phyloP scores from a whole-genome alignment of 2,329 filamentous ascomycete genomes.

The Cryphonectria naterciae region DNA sequence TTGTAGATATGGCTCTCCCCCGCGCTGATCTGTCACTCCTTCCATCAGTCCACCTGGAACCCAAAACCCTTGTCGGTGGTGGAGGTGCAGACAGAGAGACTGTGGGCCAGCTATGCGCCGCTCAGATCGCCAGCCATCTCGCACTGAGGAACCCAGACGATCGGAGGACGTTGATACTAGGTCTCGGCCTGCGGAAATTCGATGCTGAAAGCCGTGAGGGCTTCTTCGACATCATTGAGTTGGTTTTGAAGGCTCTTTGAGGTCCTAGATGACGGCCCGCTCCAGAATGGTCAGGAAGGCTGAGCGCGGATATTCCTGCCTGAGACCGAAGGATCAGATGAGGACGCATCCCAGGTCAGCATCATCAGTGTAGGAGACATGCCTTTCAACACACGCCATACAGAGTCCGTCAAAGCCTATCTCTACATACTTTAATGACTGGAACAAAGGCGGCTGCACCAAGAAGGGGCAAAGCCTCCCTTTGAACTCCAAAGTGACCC shows the following conservation, averaged over 20 bases:
- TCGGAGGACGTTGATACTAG: conserved; percentile 63
- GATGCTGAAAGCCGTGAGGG: conserved; percentile 54
- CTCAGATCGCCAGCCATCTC: conserved; percentile 84
- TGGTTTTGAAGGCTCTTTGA: conserved; percentile 62
- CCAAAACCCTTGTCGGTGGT: conserved; percentile 84
- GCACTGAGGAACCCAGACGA: conserved; percentile 70
- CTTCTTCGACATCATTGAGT: conserved; percentile 68
- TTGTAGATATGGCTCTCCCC: conserved; percentile 63
- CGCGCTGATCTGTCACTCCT: conserved; percentile 56
- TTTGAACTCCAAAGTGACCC: not conserved
- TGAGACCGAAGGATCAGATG: not conserved
- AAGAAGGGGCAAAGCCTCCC: not conserved
- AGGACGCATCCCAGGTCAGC: not conserved
- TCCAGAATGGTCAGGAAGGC: not conserved
- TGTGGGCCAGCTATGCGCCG: conserved; percentile 84
- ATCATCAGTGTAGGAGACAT: not conserved
- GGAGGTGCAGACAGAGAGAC: conserved; percentile 80
- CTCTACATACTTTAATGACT: not conserved
- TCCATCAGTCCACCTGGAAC: conserved; percentile 80
- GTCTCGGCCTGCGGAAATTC: conserved; percentile 59
- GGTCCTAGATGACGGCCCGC: not conserved
- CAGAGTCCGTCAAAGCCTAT: not conserved
- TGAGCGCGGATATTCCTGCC: not conserved
- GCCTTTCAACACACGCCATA: not conserved
- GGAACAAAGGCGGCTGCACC: not conserved